Conservation (phyloP, 352 stramenopile genomes). For the Pythium rhizo-oryzae region DNA sequence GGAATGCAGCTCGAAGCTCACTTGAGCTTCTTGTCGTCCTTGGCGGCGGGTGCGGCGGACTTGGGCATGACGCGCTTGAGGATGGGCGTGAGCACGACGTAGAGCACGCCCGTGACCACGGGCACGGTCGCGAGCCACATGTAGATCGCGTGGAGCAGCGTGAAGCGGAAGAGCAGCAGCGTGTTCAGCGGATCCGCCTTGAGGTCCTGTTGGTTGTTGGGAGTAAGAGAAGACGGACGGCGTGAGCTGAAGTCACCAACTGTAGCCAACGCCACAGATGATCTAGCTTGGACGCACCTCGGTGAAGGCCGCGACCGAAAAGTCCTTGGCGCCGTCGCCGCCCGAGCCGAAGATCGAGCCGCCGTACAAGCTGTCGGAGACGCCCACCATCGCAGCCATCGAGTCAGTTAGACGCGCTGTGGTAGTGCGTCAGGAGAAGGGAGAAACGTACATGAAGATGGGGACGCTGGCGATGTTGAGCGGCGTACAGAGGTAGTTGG, state of each 20-base stretch:
- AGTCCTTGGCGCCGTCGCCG: conserved; percentile 53
- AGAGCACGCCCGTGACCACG: conserved; percentile 63
- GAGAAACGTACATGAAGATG: conserved; percentile 62
- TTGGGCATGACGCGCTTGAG: conserved; percentile 73
- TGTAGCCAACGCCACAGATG: neutral
- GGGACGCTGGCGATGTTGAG: conserved; percentile 79
- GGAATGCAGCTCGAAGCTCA: conserved; percentile 24
- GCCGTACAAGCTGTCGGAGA: conserved; percentile 55
- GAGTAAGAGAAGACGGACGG: neutral
- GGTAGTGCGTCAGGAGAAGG: no score
- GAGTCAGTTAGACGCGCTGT: neutral
- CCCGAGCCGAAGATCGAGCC: conserved; percentile 45
- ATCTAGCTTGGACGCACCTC: conserved; percentile 25
- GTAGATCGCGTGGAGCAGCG: conserved; percentile 78
- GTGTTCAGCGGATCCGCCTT: conserved; percentile 77
- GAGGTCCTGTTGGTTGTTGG: conserved; percentile 39
- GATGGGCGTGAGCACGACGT: conserved; percentile 67
- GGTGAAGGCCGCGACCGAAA: conserved; percentile 71
- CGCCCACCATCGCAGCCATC: neutral
- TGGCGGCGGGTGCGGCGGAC: conserved; percentile 17
- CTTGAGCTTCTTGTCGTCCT: conserved; percentile 35
- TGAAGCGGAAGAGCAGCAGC: conserved; percentile 79
- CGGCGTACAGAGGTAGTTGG: conserved; percentile 79
- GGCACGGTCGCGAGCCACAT: conserved; percentile 74
- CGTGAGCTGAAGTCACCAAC: no score